Conservation (phyloP, 352 stramenopile genomes). For the Aphanomyces astaci region DNA sequence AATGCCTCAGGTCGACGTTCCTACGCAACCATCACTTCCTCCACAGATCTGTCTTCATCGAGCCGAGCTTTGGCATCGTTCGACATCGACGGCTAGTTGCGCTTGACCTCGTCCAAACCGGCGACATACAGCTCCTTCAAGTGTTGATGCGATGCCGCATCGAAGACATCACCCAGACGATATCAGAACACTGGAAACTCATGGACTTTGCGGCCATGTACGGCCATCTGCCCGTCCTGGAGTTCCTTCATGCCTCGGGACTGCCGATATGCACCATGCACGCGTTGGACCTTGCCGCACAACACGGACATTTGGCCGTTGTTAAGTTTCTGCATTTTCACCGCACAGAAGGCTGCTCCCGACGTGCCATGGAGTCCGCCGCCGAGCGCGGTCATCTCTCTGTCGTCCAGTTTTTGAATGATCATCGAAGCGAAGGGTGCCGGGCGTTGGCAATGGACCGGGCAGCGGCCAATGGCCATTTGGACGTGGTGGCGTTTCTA, state of each 20-base stretch:
- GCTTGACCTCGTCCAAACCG: slow-evolving; percentile 3
- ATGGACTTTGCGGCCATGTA: slow-evolving; percentile 27
- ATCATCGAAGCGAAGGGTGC: slow-evolving; percentile 12
- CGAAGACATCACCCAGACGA: background rate
- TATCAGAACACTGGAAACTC: background rate
- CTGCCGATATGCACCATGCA: background rate
- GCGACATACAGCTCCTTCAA: background rate
- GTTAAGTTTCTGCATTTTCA: slow-evolving; percentile 33
- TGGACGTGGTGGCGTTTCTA: slow-evolving; percentile 22
- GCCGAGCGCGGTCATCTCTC: background rate
- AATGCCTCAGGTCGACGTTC: background rate
- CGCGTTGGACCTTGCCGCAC: background rate
- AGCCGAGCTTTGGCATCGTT: background rate
- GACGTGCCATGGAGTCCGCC: background rate
- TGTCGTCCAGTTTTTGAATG: background rate
- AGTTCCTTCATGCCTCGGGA: slow-evolving; percentile 23
- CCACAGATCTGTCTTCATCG: background rate
- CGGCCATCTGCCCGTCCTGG: slow-evolving; percentile 22
- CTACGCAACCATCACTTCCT: background rate
- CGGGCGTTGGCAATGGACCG: slow-evolving; percentile 15
- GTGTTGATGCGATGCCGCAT: background rate
- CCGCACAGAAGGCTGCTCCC: slow-evolving; percentile 27
- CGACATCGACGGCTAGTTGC: background rate
- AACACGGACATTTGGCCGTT: background rate
- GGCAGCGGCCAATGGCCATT: slow-evolving; percentile 11